phyloP scores from a whole-genome alignment of 2,329 filamentous ascomycete genomes.

The Boeremia exigua region DNA sequence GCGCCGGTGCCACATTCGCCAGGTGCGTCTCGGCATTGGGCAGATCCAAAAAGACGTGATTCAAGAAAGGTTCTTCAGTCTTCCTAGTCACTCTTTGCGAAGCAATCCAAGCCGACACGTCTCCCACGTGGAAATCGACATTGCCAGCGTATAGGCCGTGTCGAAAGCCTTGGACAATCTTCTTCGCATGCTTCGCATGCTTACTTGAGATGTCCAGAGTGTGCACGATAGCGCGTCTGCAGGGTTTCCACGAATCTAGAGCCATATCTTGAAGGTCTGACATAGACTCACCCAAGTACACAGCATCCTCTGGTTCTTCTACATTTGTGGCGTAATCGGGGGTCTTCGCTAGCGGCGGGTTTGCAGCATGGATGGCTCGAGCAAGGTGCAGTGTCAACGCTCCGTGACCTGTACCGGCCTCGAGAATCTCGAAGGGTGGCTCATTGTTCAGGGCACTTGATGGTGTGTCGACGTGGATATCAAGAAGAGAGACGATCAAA shows the following conservation, averaged over 20 bases:
- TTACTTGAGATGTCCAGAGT: conserved; percentile 70
- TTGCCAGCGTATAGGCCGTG: conserved; percentile 72
- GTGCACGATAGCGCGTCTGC: conserved; percentile 73
- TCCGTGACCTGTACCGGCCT: conserved; percentile 86
- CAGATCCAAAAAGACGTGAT: conserved; percentile 76
- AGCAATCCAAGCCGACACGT: conserved; percentile 68
- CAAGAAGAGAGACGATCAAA: conserved; percentile 76
- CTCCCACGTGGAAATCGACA: conserved; percentile 75
- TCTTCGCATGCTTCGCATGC: conserved; percentile 69
- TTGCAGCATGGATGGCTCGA: conserved; percentile 76
- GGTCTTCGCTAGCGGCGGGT: conserved; percentile 58
- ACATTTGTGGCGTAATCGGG: conserved; percentile 20
- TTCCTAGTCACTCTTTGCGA: conserved; percentile 49
- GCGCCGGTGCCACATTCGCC: conserved; percentile 59
- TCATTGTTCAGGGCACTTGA: conserved; percentile 40
- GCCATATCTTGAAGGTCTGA: conserved; percentile 38
- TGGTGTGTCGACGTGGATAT: conserved; percentile 66
- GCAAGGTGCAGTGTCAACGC: conserved; percentile 77
- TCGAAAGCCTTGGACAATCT: conserved; percentile 70
- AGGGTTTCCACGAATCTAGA: conserved; percentile 46
- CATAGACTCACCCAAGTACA: conserved; percentile 42
- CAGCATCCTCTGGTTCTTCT: conserved; percentile 37
- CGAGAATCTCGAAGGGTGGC: conserved; percentile 73
- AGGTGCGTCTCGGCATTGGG: conserved; percentile 66
- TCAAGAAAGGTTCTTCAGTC: conserved; percentile 65